These are phyloP conservation scores for Viola odorata DNA, from an alignment of 345 rosid species.

Conservation along the genomic window DNA sequence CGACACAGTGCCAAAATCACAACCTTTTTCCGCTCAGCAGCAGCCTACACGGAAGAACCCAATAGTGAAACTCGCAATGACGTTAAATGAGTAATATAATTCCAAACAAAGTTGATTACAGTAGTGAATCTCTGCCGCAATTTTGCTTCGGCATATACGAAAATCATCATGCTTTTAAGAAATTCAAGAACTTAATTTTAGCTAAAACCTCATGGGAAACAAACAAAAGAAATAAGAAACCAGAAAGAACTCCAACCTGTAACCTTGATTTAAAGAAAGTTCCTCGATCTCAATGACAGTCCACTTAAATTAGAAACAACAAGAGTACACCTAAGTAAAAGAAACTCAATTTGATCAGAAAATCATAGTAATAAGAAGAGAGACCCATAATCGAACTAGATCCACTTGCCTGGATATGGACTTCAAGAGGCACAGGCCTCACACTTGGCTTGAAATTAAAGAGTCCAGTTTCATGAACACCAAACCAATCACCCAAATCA, in stretches of 20 bases:
- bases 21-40: no score
- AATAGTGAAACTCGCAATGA: background rate
- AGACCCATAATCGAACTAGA: no score
- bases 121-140: constrained; percentile 23
- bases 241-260: background rate
- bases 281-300: constrained; percentile 2
- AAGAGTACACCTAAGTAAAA: background rate
- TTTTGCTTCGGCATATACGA: constrained; percentile 1
- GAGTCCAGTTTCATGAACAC: no score
- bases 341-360: background rate
- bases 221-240: constrained; percentile 2
- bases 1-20: no score
- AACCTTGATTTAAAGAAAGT: constrained; percentile 6
- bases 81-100: background rate
- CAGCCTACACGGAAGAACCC: no score
- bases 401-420: no score
- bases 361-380: no score
- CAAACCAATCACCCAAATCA: no score
- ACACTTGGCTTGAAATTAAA: no score
- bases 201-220: no score
- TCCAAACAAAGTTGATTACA: constrained; percentile 5
- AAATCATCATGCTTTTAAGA: constrained; percentile 5
- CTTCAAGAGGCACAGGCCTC: no score
- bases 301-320: background rate
- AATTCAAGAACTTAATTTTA: constrained; percentile 2